Percentiles rank a stretch among this genome's conserved stretches.
These are phyloP conservation scores for Salmacisia buchloeana DNA, from an alignment of 1,284 basidiomycete species.

Conservation along the genomic window DNA sequence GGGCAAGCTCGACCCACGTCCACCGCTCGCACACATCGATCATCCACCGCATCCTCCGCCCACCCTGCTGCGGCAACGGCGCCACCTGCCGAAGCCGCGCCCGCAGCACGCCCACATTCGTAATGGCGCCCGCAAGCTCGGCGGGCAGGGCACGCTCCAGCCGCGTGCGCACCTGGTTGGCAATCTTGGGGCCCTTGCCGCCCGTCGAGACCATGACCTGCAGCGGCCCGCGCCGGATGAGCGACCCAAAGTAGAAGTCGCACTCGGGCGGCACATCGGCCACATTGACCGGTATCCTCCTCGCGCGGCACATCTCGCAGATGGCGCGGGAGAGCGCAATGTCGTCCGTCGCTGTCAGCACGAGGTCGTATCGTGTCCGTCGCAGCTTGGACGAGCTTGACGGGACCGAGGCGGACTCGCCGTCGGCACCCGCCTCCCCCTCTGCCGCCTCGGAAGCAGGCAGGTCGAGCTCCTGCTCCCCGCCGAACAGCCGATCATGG, in stretches of 20 bases:
- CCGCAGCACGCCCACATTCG: conserved; percentile 70
- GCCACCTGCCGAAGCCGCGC: conserved; percentile 65
- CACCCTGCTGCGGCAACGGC: conserved; percentile 68
- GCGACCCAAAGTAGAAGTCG: conserved; percentile 97
- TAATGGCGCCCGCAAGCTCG: conserved; percentile 71
- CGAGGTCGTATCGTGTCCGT: conserved; percentile 64
- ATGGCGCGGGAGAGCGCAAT: conserved; percentile 66
- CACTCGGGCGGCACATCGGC: conserved; percentile 84
- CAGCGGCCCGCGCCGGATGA: conserved; percentile 81
- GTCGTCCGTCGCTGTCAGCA: conserved; percentile 90
- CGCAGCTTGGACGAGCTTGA: too few species aligned
- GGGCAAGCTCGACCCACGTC: conserved; percentile 69
- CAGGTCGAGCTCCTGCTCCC: conserved; percentile 19
- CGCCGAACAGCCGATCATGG: conserved; percentile 48
- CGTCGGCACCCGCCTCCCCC: conserved; percentile 11
- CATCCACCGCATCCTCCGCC: conserved; percentile 91
- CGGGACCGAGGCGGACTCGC: neutral
- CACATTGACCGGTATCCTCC: conserved; percentile 81
- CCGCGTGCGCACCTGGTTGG: conserved; percentile 69
- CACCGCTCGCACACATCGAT: conserved; percentile 78
- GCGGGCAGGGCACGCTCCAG: conserved; percentile 68
- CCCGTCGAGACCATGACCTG: conserved; percentile 96
- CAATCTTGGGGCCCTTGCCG: conserved; percentile 85
- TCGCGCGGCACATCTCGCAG: conserved; percentile 65
- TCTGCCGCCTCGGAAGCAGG: too few species aligned